phyloP scores from a whole-genome alignment of 257 asterid genomes.

The Capsicum chinense region DNA sequence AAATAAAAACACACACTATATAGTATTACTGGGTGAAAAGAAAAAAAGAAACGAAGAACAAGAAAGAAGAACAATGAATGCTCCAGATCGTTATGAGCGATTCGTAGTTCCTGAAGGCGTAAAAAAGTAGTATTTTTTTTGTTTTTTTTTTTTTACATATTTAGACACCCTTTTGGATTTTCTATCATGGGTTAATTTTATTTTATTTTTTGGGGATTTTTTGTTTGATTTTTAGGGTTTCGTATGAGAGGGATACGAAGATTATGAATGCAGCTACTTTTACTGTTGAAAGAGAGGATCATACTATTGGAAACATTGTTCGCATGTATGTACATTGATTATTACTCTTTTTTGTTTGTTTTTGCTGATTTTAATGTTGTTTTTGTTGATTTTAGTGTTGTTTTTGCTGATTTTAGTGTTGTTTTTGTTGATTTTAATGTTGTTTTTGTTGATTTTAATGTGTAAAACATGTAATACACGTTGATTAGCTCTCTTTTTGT shows the following conservation, averaged over 20 bases:
- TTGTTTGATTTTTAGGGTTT: conserved; percentile 55
- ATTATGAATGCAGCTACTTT: conserved; percentile 92
- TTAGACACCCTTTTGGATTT: background rate
- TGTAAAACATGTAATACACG: no score
- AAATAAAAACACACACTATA: no score
- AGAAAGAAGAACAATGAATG: conserved; percentile 38
- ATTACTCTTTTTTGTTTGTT: background rate
- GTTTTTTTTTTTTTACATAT: background rate
- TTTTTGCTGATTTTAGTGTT: no score
- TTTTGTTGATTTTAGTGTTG: no score
- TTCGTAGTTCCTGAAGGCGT: conserved; percentile 94
- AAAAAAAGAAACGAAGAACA: background rate
- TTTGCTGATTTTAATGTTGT: background rate
- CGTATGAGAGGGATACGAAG: conserved; percentile 94
- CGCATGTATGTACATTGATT: conserved; percentile 59
- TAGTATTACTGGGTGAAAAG: background rate
- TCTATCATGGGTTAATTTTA: background rate
- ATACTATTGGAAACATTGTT: conserved; percentile 87
- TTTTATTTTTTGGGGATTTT: background rate
- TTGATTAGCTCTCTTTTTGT: no score
- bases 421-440: background rate
- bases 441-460: no score
- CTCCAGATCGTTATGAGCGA: conserved; percentile 88
- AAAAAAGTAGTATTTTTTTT: conserved; percentile 51
- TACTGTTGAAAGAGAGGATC: conserved; percentile 93